Base-by-base conservation (phyloP, 1,139 yeast genomes). In the Meyerozyma elateridarum region DNA sequence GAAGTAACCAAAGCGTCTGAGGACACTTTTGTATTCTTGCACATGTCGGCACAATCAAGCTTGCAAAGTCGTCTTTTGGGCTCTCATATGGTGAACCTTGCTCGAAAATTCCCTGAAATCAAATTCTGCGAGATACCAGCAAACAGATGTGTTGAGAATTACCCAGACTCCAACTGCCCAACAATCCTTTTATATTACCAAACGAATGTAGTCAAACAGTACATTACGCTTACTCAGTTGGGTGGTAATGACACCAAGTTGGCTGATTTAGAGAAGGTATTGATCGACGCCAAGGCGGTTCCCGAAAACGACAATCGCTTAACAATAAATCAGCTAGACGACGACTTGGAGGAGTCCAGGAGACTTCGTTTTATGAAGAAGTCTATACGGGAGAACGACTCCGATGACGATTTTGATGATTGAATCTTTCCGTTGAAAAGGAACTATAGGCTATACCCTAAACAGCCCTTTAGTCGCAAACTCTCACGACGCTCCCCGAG, bases 101-200 rank as follows among this genome's bases (percentile, higher is more conserved):
- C 93, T 1, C 40, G 50, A 1, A 79, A 73, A 44, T 83, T 70
- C 46, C 75, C 78, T n/a, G 96, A 91, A 47, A 60, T 91, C 48
- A 91, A 91, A 58, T 82, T 91, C 51, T 91, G 89, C 28, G 96
- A 91, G 45, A 91, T 91, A 32, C 83, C 85, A 9, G 96, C 85
- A 14, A 71, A 76, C 40, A 77, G 96, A 55, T 94, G 96, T 37
- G 84, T 89, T 41, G 97, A 89, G 49, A 79, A 81, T 51, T 91
- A 89, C 54, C 96, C 97, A 0, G 89, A 85, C 19, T 56, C 73
- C 25, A 89, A 85, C 58, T 84, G 95, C 48, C 99, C 99, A 2
- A 93, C 98, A 0, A 63, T 91, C 14, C 69, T 91, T 29, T 73
- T 93, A 2, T 91, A 91, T 54, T 75, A 75, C 48, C 74, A 85